Base-by-base conservation (phyloP, 2,329 filamentous ascomycete genomes). In the Trichoderma atroviride region DNA sequence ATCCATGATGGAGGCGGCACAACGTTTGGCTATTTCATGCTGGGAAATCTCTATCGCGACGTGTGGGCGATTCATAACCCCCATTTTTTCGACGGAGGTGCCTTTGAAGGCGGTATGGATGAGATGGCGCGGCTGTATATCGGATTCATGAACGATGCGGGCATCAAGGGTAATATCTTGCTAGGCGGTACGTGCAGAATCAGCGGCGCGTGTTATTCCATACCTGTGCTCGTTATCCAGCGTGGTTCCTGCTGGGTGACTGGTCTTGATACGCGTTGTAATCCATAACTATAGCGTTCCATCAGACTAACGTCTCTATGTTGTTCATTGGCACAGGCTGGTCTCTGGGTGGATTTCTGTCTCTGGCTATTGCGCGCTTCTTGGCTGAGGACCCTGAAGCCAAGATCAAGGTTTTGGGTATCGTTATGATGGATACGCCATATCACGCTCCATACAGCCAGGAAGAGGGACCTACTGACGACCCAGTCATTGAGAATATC, bases 1-100 rank as follows among this genome's bases (percentile, higher is more conserved):
- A 74, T 78, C 64, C 76, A 78, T 70, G 76, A 78, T 53, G 76
- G 76, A 33, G 75, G 76, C 63, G 76, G 76, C 70, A 78, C 76
- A 14, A 75, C 76, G 19, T 77, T 77, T 65, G 73, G 74, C 52
- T 78, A 78, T 68, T 76, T 76, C 59, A 68, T 76, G 37, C 69
- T 78, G 19, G 76, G 73, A 27, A 73, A 61, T 59, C 55, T 78
- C 58, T 69, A 73, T 22, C 75, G 76, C 56, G 74, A 77, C 22
- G 76, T 78, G 22, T 78, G 76, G 76, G 76, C 75, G 35, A 71
- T 78, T 47, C 76, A 77, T 69, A 74, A 77, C 63, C 75, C 75
- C 16, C 73, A 74, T 33, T 78, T 71, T 64, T 77, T 72, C 22
- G 72, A 73, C 3, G 74, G 72, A 11, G 67, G 71, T 69, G 35